Evolutionary conservation across 2,329 filamentous ascomycete genomes (phyloP).

Genomic region (Cadophora malorum): DNA sequence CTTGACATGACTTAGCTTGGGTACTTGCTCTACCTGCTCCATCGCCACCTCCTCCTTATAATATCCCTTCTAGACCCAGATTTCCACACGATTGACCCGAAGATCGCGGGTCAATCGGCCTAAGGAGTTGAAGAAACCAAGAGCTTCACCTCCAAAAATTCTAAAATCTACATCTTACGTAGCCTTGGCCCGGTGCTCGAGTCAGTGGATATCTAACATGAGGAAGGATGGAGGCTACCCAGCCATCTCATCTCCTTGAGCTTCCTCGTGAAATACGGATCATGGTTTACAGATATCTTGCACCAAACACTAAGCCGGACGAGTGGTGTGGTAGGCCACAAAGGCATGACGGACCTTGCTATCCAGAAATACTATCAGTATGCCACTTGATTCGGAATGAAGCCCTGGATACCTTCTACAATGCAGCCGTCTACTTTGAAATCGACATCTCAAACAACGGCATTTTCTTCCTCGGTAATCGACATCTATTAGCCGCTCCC

Average conservation of each 20-base stretch:
- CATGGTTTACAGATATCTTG: constrained; percentile 25
- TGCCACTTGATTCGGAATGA: constrained; percentile 4
- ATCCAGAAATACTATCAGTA: constrained; percentile 2
- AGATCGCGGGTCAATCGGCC: not conserved
- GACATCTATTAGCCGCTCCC: not conserved
- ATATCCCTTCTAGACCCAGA: not conserved
- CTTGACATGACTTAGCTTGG: not conserved
- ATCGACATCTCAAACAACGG: constrained; percentile 12
- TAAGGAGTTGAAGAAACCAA: not conserved
- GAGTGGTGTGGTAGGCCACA: not conserved
- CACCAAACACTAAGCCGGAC: constrained; percentile 3
- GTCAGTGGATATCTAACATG: not conserved
- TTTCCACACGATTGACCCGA: constrained; percentile 1
- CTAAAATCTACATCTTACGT: not conserved
- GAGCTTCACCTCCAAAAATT: not conserved
- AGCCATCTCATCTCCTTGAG: constrained; percentile 12
- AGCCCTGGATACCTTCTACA: constrained; percentile 5
- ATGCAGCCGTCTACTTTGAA: not conserved
- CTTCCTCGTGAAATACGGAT: constrained; percentile 22
- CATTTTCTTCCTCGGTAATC: constrained; percentile 8
- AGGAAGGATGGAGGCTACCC: not conserved
- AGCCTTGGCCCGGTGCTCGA: not conserved
- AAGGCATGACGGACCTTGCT: not conserved
- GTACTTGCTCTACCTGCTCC: not conserved
- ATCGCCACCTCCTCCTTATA: not conserved